These are phyloP conservation scores for Tritrichomonas foetus DNA, from an alignment of 208 protist species.

Conservation along the genomic window DNA sequence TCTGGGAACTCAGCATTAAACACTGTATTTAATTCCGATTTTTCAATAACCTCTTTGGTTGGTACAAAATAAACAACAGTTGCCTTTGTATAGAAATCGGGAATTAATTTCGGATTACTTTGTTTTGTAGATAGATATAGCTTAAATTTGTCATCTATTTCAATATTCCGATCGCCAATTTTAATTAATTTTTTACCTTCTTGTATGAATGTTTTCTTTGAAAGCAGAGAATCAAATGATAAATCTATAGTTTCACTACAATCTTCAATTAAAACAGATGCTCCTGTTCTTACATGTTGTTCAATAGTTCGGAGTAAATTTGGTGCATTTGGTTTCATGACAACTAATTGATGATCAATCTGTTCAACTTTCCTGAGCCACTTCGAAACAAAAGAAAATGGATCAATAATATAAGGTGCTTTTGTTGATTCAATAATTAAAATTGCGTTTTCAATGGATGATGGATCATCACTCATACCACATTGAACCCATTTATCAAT, in stretches of 20 bases:
- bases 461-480: conserved; percentile 81
- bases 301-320: conserved; percentile 79
- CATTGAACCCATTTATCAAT: conserved; percentile 87
- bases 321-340: conserved; percentile 54
- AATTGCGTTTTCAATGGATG: conserved; percentile 84
- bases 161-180: not conserved
- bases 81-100: conserved; percentile 49
- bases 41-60: not conserved
- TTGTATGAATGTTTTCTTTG: conserved; percentile 42
- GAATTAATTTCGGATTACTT: conserved; percentile 61
- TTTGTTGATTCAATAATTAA: conserved; percentile 50
- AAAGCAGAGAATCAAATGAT: conserved; percentile 77
- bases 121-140: conserved; percentile 69
- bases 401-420: conserved; percentile 60
- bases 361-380: conserved; percentile 53
- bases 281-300: conserved; percentile 76
- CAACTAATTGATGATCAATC: not conserved
- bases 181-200: not conserved
- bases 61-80: not conserved
- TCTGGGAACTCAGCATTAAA: conserved; percentile 69
- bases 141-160: conserved; percentile 57
- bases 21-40: not conserved
- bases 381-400: conserved; percentile 53
- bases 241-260: conserved; percentile 81
- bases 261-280: conserved; percentile 79